Evolutionary conservation across 352 stramenopile genomes (phyloP).

Genomic region (Elongisporangium anandrum): DNA sequence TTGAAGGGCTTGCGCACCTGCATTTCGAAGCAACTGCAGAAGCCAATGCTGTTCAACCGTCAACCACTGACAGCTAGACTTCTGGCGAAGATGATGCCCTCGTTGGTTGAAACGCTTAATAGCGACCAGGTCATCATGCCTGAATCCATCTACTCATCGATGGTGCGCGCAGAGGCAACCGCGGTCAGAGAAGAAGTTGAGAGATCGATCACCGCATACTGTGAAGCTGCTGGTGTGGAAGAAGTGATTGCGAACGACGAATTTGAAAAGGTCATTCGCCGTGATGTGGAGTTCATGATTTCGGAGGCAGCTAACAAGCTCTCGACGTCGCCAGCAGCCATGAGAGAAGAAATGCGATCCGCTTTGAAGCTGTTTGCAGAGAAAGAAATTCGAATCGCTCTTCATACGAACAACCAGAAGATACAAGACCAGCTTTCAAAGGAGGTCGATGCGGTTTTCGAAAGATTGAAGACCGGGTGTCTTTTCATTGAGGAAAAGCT

Average conservation of each 20-base stretch:
- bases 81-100: constrained; percentile 74
- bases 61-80: constrained; percentile 67
- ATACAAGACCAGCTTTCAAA: constrained; percentile 43
- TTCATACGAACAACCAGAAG: constrained; percentile 70
- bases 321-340: constrained; percentile 29
- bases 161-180: constrained; percentile 75
- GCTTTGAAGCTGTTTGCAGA: constrained; percentile 42
- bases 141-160: constrained; percentile 85
- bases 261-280: constrained; percentile 51
- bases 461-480: constrained; percentile 52
- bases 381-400: constrained; percentile 67
- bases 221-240: constrained; percentile 57
- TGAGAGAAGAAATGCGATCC: constrained; percentile 61
- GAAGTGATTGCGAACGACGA: constrained; percentile 50
- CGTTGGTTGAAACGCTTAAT: constrained; percentile 76
- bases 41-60: constrained; percentile 74
- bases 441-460: constrained; percentile 49
- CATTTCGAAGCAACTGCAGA: constrained; percentile 62
- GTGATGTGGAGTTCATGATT: constrained; percentile 56
- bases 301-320: constrained; percentile 48
- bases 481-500: constrained; percentile 46
- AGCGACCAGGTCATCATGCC: constrained; percentile 87
- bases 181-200: constrained; percentile 55
- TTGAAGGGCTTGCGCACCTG: constrained; percentile 67
- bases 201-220: constrained; percentile 55